A percentile compares a stretch with the other conserved stretches of the same genome.
These are phyloP conservation scores for Cornus suecica DNA, from an alignment of 148 eudicot genomes.

Conservation along the genomic window DNA sequence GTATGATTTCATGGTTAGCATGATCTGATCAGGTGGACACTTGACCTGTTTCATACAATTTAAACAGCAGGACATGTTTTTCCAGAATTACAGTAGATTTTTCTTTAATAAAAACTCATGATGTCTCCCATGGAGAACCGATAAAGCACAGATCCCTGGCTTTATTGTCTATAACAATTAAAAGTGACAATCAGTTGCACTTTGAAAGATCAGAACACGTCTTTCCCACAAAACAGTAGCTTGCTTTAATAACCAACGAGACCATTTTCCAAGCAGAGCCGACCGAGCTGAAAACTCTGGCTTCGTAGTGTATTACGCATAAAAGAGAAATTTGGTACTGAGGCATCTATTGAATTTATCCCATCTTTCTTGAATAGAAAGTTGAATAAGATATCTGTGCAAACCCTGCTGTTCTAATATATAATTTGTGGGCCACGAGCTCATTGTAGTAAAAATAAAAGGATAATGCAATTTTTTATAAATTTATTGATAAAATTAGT, in stretches of 20 bases:
- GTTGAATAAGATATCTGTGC: no score
- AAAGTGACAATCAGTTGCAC: neutral
- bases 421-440: no score
- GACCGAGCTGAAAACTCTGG: neutral
- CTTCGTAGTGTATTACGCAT: neutral
- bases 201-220: neutral
- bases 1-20: neutral
- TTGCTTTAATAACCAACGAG: neutral
- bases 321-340: neutral
- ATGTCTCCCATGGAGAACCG: neutral
- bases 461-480: no score
- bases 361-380: neutral
- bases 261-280: neutral
- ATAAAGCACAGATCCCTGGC: neutral
- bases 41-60: neutral
- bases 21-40: slow-evolving; percentile 1
- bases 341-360: neutral
- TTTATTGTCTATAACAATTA: neutral
- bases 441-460: no score
- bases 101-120: neutral
- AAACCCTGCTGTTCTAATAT: no score
- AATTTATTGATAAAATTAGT: no score
- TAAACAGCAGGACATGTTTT: neutral
- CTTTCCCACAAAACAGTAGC: neutral
- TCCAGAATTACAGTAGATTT: neutral